phyloP scores from a whole-genome alignment of 2,329 filamentous ascomycete genomes.

The Sclerotinia borealis region DNA sequence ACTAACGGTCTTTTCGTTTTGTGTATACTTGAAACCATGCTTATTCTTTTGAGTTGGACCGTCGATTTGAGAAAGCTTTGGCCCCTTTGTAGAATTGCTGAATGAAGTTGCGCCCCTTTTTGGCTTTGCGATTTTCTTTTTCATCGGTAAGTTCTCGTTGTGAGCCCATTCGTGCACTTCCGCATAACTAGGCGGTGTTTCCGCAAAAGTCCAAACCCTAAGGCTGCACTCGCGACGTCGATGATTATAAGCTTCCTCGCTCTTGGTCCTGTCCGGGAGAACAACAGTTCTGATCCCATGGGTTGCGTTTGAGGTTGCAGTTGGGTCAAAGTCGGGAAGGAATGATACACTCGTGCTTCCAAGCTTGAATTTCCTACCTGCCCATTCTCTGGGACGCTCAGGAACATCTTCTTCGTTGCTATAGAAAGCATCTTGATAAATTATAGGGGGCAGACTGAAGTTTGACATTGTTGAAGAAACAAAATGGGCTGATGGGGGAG shows the following conservation, averaged over 20 bases:
- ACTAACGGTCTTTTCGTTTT: conserved; percentile 66
- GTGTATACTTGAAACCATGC: conserved; percentile 80
- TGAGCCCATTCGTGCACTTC: conserved; percentile 67
- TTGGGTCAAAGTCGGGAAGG: conserved; percentile 70
- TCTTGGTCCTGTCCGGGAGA: conserved; percentile 44
- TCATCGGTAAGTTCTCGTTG: conserved; percentile 31
- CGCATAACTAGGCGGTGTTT: conserved; percentile 59
- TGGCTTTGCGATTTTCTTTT: conserved; percentile 16
- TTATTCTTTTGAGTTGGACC: conserved; percentile 78
- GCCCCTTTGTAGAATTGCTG: conserved; percentile 18
- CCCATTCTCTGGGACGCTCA: conserved; percentile 71
- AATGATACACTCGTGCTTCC: conserved; percentile 70
- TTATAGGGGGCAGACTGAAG: conserved; percentile 55
- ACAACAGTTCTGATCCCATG: conserved; percentile 46
- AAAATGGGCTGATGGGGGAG: conserved; percentile 40
- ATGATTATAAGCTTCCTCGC: conserved; percentile 45
- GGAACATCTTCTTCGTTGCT: conserved; percentile 80
- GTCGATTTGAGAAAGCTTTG: conserved; percentile 73
- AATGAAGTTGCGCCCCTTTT: conserved; percentile 17
- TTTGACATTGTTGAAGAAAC: conserved; percentile 51
- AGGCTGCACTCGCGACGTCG: conserved; percentile 55
- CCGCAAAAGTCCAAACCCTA: conserved; percentile 70
- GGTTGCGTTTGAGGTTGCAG: conserved; percentile 49
- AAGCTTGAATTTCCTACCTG: conserved; percentile 76
- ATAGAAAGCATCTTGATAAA: conserved; percentile 85